Base-by-base conservation (phyloP, 495 filamentous ascomycete genomes). In the Podospora pseudoanserina region DNA sequence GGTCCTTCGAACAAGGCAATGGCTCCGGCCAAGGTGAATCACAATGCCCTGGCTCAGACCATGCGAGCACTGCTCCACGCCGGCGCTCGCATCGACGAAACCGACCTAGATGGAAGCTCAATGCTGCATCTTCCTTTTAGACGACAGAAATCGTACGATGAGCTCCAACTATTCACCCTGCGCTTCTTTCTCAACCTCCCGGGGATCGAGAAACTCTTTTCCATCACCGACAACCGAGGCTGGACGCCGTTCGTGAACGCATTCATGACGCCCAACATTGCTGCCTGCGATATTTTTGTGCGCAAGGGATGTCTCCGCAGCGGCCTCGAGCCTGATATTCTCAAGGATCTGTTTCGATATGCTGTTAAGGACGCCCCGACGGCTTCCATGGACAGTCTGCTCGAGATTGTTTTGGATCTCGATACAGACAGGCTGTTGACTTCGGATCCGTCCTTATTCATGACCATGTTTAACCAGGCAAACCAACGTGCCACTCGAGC, bases 81-180 rank as follows among this genome's bases (percentile, higher is more conserved):
- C 34, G 74, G 74, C 27, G 73, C 71, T 30, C 71, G 68, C 5
- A 60, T 72, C 13, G 61, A 69, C 55, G 69, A 75, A 9, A 44
- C 4, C 1, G 72, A 72, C 60, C 26, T 32, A 9, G 69, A 74
- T 3, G 70, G 72, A 20, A 65, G 72, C 62, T 70, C 72, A 0
- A 65, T 79, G 16, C 62, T 74, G 16, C 70, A 72, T 54, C 62
- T 79, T 16, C 61, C 77, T 4, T 71, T 78, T 57, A 64, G 67
- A 64, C 61, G 69, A 32, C n/a, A 34, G 13, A 54, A 54, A 6
- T 63, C 63, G 30, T 59, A 65, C 55, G 58, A 56, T 3, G 20
- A 20, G 4, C 27, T 53, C 3, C 72, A 74, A 58, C 65, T 58
- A 6, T 19, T 54, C 4, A 61, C 54, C 19, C 72, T 75, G 2